Base-by-base conservation (phyloP, 1,284 basidiomycete genomes). In the Moesziomyces globuligerus region DNA sequence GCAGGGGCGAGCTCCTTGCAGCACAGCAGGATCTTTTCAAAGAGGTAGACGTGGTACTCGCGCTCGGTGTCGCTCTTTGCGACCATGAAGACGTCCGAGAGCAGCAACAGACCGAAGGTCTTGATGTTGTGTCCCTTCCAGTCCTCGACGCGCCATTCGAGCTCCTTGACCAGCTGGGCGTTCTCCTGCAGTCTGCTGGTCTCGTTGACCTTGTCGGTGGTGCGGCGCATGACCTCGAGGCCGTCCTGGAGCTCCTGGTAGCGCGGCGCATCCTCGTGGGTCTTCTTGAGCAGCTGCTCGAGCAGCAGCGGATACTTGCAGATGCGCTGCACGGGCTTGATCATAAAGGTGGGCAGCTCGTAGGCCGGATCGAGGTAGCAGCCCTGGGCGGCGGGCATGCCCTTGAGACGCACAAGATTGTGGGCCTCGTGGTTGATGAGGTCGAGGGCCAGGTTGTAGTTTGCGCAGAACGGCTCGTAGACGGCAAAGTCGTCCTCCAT, bases 91-190 rank as follows among this genome's bases (percentile, higher is more conserved):
- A 93, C 88, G 82, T 98, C 95, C 81, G 97, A 93, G 21, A 98
- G 88, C 34, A 95, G 87, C 43, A 99, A 89, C 66, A 91, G 88
- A 61, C 96, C 96, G 75, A 99, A 98, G 74, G 92, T 91, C 74
- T 89, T 89, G 40, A 97, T 87, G 80, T 95, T 92, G 84, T 98
- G 96, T 7, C 95, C 95, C 83, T 98, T 98, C 96, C 96, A 99
- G 83, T 99, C 95, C 72, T 96, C 94, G 48, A 99, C 94, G 32
- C 96, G 90, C 34, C 86, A 86, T 67, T 90, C 88, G n/a, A 99
- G 87, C 79, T 92, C 92, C 83, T 91, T 89, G 53, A 97, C 93
- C 2, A 93, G 93, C 74, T 89, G 89, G 41, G 88, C 85, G 75
- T 96, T 96, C 81, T 86, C 82, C 89, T 92, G 72, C 88, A 85